phyloP scores from a whole-genome alignment of 805 yeast genomes.

The Zygotorulaspora danielsina region DNA sequence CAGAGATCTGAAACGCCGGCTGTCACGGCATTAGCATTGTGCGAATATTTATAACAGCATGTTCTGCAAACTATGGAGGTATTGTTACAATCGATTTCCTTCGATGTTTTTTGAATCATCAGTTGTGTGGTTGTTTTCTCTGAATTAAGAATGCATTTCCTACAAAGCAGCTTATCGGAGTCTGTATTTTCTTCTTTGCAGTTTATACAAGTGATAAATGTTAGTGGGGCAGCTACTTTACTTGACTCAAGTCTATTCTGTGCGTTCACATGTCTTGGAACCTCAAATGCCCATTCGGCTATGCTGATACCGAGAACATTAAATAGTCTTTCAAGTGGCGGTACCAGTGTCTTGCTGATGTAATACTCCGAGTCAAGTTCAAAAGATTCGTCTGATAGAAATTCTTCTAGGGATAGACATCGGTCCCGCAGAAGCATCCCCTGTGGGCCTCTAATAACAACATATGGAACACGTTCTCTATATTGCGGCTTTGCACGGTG shows the following conservation, averaged over 20 bases:
- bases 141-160: constrained; percentile 36
- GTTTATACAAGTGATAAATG: constrained; percentile 29
- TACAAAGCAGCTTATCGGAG: constrained; percentile 33
- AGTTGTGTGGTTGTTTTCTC: constrained; percentile 36
- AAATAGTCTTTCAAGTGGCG: constrained; percentile 84
- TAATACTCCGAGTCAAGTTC: constrained; percentile 80
- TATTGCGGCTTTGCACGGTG: constrained; percentile 79
- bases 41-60: constrained; percentile 33
- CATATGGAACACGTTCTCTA: constrained; percentile 80
- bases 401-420: constrained; percentile 73
- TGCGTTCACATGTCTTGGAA: constrained; percentile 42
- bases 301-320: constrained; percentile 80
- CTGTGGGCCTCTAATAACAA: constrained; percentile 59
- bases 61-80: constrained; percentile 36
- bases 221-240: constrained; percentile 19
- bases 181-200: constrained; percentile 30
- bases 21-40: constrained; percentile 28
- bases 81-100: constrained; percentile 31
- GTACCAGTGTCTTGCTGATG: constrained; percentile 75
- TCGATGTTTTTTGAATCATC: constrained; percentile 17
- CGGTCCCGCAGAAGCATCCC: constrained; percentile 66
- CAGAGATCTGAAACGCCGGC: constrained; percentile 40
- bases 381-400: constrained; percentile 41
- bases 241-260: constrained; percentile 7
- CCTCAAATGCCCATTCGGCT: constrained; percentile 64